Evolutionary conservation across 495 filamentous ascomycete species (phyloP), one percentile per base, ranked within the genome.

Genomic region (Neurospora sp.): DNA sequence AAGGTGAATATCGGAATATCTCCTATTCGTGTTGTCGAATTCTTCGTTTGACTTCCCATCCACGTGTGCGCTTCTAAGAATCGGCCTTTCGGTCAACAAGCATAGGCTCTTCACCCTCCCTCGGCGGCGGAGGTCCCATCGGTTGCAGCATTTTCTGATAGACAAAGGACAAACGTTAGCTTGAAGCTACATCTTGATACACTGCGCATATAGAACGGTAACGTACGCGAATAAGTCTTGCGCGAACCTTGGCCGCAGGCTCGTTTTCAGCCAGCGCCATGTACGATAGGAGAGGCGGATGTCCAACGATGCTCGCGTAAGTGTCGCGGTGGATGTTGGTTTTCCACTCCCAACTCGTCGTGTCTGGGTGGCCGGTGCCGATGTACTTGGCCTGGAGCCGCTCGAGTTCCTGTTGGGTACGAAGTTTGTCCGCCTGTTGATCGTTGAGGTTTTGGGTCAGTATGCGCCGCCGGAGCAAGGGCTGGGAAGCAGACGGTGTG

Each of bases 281-380:
- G 77, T 97, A 98, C n/a, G 90, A 88, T 18, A 98, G 86, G 71
- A 98, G 82, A 2, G 94, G 91, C 22, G 94, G 92, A 79, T 99
- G 96, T 22, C 96, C 96, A 76, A 97, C 87, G 78, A 96, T 93
- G 73, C 87, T 91, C 11, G 94, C 88, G 78, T 90, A 93, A 42
- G 88, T 91, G 81, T 97, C 94, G 76, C 93, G 92, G 75, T 94
- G 87, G 78, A 96, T 91, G 82, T 99, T 99, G 40, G 91, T 91
- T 69, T 90, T 88, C 94, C 95, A 99, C 85, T 99, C 96, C 89
- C 87, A 94, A 79, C 92, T 94, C 18, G 96, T 98, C 10, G 96
- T 98, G 84, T 99, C 96, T 69, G 96, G 93, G 83, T 98, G 94
- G n/a, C 96, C 96, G 12, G 94, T 98, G 79, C 96, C 96, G 78